Conservation (phyloP, 192 early-diverging fungal genomes). For the Coemansia brasiliensis region DNA sequence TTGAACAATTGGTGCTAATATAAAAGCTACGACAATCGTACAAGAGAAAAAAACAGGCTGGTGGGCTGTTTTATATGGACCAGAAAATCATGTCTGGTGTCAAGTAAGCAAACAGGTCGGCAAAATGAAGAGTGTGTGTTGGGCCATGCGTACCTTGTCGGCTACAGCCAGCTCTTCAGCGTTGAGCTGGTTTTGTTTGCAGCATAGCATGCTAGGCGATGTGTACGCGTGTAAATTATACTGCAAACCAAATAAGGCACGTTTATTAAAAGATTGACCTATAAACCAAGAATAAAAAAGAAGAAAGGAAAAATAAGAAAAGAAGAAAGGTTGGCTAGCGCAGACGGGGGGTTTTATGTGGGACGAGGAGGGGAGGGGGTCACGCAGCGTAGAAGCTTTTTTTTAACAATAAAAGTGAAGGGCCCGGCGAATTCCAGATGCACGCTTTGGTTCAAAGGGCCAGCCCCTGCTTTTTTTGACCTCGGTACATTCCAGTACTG, state of each 20-base stretch:
- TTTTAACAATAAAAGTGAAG: conserved; percentile 4
- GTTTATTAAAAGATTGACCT: conserved; percentile 1
- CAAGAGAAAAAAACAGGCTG: background rate
- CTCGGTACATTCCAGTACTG: conserved; percentile 3
- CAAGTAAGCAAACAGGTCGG: background rate
- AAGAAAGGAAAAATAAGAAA: conserved; percentile 7
- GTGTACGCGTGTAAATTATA: background rate
- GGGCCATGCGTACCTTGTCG: conserved; percentile 53
- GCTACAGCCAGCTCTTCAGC: conserved; percentile 59
- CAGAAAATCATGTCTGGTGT: background rate
- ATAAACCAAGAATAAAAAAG: background rate
- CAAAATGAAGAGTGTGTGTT: background rate
- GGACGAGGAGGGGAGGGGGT: conserved; percentile 6
- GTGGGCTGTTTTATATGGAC: too few relatives aligned
- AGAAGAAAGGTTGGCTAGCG: conserved; percentile 12
- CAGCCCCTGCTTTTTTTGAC: background rate
- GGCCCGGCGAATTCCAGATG: background rate
- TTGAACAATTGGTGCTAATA: too few relatives aligned
- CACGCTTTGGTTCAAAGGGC: background rate
- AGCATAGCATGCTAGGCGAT: conserved; percentile 37
- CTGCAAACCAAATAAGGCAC: background rate
- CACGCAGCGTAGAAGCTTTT: conserved; percentile 7
- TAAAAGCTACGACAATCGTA: conserved; percentile 2
- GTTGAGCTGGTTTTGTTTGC: conserved; percentile 50
- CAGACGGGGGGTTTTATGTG: conserved; percentile 12